Base-by-base conservation (phyloP, 2,329 filamentous ascomycete genomes). In the Exophiala aquamarina region DNA sequence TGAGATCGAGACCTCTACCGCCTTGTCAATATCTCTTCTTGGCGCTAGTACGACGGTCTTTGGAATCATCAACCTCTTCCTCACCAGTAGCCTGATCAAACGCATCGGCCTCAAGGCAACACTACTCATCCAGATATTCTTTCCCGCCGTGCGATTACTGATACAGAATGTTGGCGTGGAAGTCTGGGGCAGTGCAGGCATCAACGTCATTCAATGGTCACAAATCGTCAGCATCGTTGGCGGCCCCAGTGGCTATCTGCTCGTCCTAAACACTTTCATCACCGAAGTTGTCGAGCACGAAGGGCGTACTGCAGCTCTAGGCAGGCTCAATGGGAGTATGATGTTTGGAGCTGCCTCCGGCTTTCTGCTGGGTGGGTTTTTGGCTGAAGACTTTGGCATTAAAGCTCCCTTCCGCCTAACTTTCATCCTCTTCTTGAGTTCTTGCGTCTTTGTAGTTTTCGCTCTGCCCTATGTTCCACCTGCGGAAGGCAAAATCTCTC, bases 141-240 rank as follows among this genome's bases (percentile, higher is more conserved):
- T 85, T 52, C 81, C 85, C 0, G 83, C 82, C 3, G 67, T 86
- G 6, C 75, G 85, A 2, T 75, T 87, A 1, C 68, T 74, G 1
- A 71, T 82, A 0, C 85, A 89, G 61, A 81, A 84, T 45, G 52
- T 86, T 19, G 84, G 82, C 3, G 82, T 88, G 9, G 66, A 78
- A 20, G 70, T 78, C 0, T 84, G 84, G 1, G 79, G 79, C n/a
- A 68, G 68, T 2, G 54, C 69, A 0, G 85, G 85, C n/a, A 86
- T 88, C 57, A 66, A 81, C 11, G 82, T 87, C 20, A 78, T 88
- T 21, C 85, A 89, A 63, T 66, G 67, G 19, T 84, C 79, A 0
- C 85, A 89, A 66, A 66, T 83, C 13, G 83, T 88, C 44, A 86
- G 82, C 0, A 70, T 87, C 13, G 55, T 88, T 2, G 85, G 85